Base-by-base conservation (phyloP, 352 stramenopile species). In the Pythium graminicola region DNA sequence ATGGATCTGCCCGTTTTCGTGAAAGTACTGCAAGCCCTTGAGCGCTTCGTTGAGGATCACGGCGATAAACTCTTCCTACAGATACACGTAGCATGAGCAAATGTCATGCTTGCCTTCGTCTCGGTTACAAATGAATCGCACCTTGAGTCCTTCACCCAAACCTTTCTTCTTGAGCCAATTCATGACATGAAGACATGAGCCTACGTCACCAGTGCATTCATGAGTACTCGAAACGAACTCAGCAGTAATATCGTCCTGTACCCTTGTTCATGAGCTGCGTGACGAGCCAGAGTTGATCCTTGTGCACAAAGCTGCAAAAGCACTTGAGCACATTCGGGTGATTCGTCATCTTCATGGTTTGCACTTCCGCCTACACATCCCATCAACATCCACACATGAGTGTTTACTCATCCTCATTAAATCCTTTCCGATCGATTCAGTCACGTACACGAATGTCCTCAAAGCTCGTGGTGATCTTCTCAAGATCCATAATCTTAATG, bases 401-500 rank as follows among this genome's bases (percentile, higher is more conserved):
- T n/a, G n/a, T n/a, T n/a, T n/a, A n/a, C n/a, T n/a, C n/a, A n/a
- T n/a, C n/a, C n/a, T n/a, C n/a, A n/a, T n/a, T n/a, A n/a, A n/a
- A n/a, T n/a, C n/a, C n/a, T n/a, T n/a, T n/a, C n/a, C n/a, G n/a
- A n/a, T n/a, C n/a, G n/a, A n/a, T n/a, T n/a, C n/a, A n/a, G n/a
- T n/a, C 6, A 70, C 72, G 38, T 59, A 89, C 83, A 13, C 85
- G 82, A 40, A 95, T 95, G 58, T 95, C 85, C 66, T 93, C 83
- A 67, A 95, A 95, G 70, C 81, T 97, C 19, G 93, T 97, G 42
- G 95, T 97, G 57, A 98, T 97, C 70, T 98, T 97, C 71, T 99
- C 97, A 27, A 99, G 77, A 72, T 99, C 97, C 79, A 99, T 97
- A 57, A 99, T 97, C 72, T 99, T 99, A 58, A 99, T 97, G 32